These are phyloP conservation scores for Tolypocladium album DNA, from an alignment of 2,329 filamentous ascomycete species.

Conservation along the genomic window DNA sequence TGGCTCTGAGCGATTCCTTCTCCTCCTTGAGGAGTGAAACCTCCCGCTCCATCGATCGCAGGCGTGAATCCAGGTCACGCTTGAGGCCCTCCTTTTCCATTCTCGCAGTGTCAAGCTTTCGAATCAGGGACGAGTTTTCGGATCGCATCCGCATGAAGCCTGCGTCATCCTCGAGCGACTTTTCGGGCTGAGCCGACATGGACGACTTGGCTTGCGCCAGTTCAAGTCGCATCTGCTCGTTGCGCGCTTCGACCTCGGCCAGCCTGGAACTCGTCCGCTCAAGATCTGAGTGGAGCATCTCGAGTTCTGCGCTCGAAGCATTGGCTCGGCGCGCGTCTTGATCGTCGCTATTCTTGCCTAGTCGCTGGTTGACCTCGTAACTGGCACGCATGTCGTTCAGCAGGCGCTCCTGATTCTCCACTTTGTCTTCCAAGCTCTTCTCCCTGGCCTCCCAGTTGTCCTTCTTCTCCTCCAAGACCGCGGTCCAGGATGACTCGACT, in stretches of 20 bases:
- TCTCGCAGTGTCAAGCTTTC: conserved; percentile 73
- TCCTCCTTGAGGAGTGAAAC: conserved; percentile 65
- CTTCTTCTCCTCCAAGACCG: conserved; percentile 83
- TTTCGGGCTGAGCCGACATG: conserved; percentile 47
- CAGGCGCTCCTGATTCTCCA: conserved; percentile 85
- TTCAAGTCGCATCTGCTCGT: conserved; percentile 85
- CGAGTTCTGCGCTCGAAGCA: conserved; percentile 80
- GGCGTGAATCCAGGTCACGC: conserved; percentile 61
- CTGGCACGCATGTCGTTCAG: conserved; percentile 93
- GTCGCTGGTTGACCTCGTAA: conserved; percentile 88
- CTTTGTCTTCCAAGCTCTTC: conserved; percentile 79
- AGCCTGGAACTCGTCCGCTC: conserved; percentile 80
- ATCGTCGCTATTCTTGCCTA: conserved; percentile 61
- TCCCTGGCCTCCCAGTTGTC: conserved; percentile 97
- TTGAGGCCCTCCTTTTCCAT: conserved; percentile 77
- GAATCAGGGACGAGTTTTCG: conserved; percentile 84
- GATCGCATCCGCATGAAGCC: conserved; percentile 78
- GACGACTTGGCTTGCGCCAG: conserved; percentile 75
- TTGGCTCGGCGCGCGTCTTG: conserved; percentile 48
- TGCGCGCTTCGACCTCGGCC: conserved; percentile 84
- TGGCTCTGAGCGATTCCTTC: conserved; percentile 66
- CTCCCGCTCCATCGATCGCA: conserved; percentile 73
- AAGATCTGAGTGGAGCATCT: conserved; percentile 84
- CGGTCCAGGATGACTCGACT: conserved; percentile 80
- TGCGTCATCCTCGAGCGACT: conserved; percentile 76